phyloP scores from a whole-genome alignment of 805 yeast genomes.

The Kazachstania kunashirensis region DNA sequence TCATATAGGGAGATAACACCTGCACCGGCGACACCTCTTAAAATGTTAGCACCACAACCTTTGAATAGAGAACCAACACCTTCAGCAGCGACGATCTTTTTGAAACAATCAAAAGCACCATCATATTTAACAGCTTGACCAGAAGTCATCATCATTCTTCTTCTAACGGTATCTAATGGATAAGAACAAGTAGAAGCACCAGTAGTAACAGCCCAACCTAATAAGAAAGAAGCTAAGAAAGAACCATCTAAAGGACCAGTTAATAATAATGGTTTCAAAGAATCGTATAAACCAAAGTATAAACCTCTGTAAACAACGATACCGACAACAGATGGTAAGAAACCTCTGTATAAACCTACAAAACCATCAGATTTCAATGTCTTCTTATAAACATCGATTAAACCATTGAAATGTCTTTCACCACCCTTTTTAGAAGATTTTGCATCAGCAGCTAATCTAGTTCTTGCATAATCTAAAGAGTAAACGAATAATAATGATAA shows the following conservation, averaged over 20 bases:
- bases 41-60: slow-evolving; percentile 99
- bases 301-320: slow-evolving; percentile 98
- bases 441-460: slow-evolving; percentile 98
- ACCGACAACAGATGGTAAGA: slow-evolving; percentile 97
- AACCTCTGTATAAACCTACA: slow-evolving; percentile 98
- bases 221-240: slow-evolving; percentile 89
- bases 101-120: slow-evolving; percentile 91
- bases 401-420: slow-evolving; percentile 95
- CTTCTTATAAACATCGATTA: slow-evolving; percentile 92
- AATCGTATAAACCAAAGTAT: slow-evolving; percentile 96
- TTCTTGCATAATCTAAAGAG: slow-evolving; percentile 97
- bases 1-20: slow-evolving; percentile 98
- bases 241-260: slow-evolving; percentile 91
- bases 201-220: slow-evolving; percentile 97
- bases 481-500: slow-evolving; percentile 14
- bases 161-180: slow-evolving; percentile 98
- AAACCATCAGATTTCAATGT: slow-evolving; percentile 92
- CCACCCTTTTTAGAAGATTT: slow-evolving; percentile 79
- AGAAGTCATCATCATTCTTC: slow-evolving; percentile 99
- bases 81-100: slow-evolving; percentile 87
- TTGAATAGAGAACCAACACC: slow-evolving; percentile 90
- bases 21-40: slow-evolving; percentile 99
- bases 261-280: slow-evolving; percentile 88
- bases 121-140: slow-evolving; percentile 96
- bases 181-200: slow-evolving; percentile 98